phyloP scores from a whole-genome alignment of 768 basidiomycete species.

The Vararia minispora region DNA sequence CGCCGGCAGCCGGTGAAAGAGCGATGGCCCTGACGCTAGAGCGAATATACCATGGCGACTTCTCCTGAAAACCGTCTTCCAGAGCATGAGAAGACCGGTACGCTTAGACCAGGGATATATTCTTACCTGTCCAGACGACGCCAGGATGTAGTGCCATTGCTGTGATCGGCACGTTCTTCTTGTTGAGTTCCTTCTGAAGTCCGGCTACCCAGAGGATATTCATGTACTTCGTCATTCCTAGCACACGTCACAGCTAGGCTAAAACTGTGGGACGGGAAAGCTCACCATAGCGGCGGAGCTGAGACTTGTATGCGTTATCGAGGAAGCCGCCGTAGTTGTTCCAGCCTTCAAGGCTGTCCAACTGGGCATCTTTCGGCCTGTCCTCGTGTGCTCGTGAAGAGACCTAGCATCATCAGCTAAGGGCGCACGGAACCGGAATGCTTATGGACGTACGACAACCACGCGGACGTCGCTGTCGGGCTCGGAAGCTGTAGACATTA shows the following conservation, averaged over 20 bases:
- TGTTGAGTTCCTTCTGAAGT: slow-evolving; percentile 1
- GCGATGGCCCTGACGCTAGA: not conserved
- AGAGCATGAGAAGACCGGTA: too few species aligned
- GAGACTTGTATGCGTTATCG: not conserved
- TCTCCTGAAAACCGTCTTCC: too few species aligned
- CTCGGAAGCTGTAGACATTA: slow-evolving; percentile 1
- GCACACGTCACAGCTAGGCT: not conserved
- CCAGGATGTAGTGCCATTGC: not conserved
- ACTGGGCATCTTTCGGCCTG: not conserved
- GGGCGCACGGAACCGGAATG: not conserved
- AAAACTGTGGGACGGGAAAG: not conserved
- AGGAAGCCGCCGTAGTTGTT: not conserved
- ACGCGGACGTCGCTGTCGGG: slow-evolving; percentile 5
- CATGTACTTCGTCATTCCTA: slow-evolving; percentile 3
- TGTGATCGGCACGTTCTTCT: not conserved
- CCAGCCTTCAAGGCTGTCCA: not conserved
- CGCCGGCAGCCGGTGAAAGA: not conserved
- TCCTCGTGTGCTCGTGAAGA: not conserved
- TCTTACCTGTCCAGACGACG: slow-evolving; percentile 1
- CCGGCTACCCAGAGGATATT: slow-evolving; percentile 2
- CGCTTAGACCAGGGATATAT: too few species aligned
- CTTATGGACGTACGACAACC: not conserved
- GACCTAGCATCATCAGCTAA: not conserved
- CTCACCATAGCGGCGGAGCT: slow-evolving; percentile 3
- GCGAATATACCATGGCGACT: slow-evolving; percentile 1